Base-by-base conservation (phyloP, 179 eudicot species). In the Sideroxylon spinosum region DNA sequence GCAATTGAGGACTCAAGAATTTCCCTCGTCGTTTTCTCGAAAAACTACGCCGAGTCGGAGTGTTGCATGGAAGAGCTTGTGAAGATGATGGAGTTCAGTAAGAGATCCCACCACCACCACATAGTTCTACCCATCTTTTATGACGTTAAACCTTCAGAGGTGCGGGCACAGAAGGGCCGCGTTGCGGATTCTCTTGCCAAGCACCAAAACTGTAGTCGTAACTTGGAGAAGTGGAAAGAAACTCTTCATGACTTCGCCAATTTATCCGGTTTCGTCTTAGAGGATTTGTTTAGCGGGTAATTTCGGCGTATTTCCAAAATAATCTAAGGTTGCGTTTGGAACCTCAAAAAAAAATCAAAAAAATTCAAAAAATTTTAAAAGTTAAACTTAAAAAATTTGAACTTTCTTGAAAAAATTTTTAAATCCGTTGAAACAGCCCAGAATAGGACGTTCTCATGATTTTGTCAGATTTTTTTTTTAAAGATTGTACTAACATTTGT, bases 81-180 rank as follows among this genome's bases (percentile, higher is more conserved):
- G 61, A 2, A 17, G 61, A 56, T 56, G 0, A 17, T 56, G 61
- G 61, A 56, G 61, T 56, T 4, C 28, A 62, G 16, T 7, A 62
- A 23, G 66, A 62, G 37, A 29, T 29, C 37, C 37, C 37, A 2
- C 2, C 12, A n/a, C 0, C 12, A 62, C 7, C 66, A 62, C 8
- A 62, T 62, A n/a, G 66, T 62, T 59, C n/a, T 59, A 9, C 62
- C 62, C 62, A 59, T 59, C 62, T 59, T 59, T 59, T 16, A 14
- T n/a, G 28, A 62, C 12, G 12, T 20, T 9, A 25, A 62, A 7
- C 66, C 66, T 5, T 62, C 66, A 2, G 66, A 62, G 20, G 28
- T 23, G 2, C 66, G 66, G 28, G 7, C 26, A 7, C 28, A 20
- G 12, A 62, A 23, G 28, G 29, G 66, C 12, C 6, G 66, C 11